These are phyloP conservation scores for Colletotrichum sp. DNA, from an alignment of 2,329 filamentous ascomycete species.

Conservation along the genomic window DNA sequence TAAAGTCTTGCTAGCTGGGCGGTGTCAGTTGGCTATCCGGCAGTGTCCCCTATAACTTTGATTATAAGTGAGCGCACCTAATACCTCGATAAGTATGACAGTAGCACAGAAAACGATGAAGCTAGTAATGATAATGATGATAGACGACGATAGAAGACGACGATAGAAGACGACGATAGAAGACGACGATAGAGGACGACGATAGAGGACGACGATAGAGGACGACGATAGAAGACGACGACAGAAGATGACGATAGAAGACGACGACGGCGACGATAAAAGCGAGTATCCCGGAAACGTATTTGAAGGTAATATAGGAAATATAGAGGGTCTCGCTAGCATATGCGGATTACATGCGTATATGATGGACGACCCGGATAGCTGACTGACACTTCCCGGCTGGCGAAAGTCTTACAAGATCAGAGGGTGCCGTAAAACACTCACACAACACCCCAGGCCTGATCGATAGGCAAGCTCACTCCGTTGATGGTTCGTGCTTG, in stretches of 20 bases:
- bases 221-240: too few relatives aligned
- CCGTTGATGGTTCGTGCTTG: constrained; percentile 40
- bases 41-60: too few relatives aligned
- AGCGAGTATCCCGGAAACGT: not conserved
- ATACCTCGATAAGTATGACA: not conserved
- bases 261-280: not conserved
- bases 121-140: not conserved
- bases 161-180: too few relatives aligned
- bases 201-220: too few relatives aligned
- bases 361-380: not conserved
- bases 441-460: constrained; percentile 38
- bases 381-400: not conserved
- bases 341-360: not conserved
- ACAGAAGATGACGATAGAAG: too few relatives aligned
- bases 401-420: not conserved
- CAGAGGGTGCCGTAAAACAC: not conserved
- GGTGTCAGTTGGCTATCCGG: not conserved
- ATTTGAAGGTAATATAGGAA: not conserved
- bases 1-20: not conserved
- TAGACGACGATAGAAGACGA: not conserved
- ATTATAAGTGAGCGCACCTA: not conserved
- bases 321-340: not conserved
- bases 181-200: not conserved
- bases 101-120: not conserved
- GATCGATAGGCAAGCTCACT: constrained; percentile 38